Evolutionary conservation across 805 yeast species (phyloP).

Genomic region (Zygotorulaspora florentina): DNA sequence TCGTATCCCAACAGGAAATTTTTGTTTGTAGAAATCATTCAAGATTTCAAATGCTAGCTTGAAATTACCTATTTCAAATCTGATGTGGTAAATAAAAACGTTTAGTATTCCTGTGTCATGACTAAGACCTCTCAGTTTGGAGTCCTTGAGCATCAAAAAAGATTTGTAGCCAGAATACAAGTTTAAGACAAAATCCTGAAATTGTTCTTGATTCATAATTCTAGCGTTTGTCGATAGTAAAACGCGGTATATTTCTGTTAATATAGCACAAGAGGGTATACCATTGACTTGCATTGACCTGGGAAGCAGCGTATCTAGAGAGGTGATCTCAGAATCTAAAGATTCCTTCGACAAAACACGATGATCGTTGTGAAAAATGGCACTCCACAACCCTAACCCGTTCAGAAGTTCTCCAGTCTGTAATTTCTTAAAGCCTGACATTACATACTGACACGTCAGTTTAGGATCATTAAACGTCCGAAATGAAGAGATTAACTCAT

Average conservation of each 20-base stretch:
- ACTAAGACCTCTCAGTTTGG: slow-evolving; percentile 6
- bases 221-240: slow-evolving; percentile 16
- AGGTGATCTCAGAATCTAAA: slow-evolving; percentile 8
- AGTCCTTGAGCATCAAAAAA: slow-evolving; percentile 2
- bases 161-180: slow-evolving; percentile 19
- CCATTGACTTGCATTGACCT: slow-evolving; percentile 4
- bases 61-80: slow-evolving; percentile 19
- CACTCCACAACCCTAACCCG: slow-evolving; percentile 29
- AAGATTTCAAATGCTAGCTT: slow-evolving; percentile 25
- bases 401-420: slow-evolving; percentile 21
- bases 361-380: slow-evolving; percentile 21
- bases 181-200: slow-evolving; percentile 15
- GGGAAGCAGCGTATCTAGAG: slow-evolving; percentile 13
- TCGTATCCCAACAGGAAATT: slow-evolving; percentile 10
- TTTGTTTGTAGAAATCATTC: slow-evolving; percentile 20
- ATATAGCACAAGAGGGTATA: slow-evolving; percentile 15
- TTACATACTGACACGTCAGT: slow-evolving; percentile 21
- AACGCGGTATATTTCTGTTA: slow-evolving; percentile 27
- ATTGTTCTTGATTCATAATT: slow-evolving; percentile 12
- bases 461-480: slow-evolving; percentile 31
- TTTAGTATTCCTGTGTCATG: slow-evolving; percentile 25
- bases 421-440: slow-evolving; percentile 16
- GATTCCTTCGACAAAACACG: slow-evolving; percentile 5
- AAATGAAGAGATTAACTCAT: slow-evolving; percentile 22
- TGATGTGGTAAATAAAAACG: slow-evolving; percentile 17